Evolutionary conservation across 805 yeast species (phyloP).

Genomic region (Priceomyces carsonii): DNA sequence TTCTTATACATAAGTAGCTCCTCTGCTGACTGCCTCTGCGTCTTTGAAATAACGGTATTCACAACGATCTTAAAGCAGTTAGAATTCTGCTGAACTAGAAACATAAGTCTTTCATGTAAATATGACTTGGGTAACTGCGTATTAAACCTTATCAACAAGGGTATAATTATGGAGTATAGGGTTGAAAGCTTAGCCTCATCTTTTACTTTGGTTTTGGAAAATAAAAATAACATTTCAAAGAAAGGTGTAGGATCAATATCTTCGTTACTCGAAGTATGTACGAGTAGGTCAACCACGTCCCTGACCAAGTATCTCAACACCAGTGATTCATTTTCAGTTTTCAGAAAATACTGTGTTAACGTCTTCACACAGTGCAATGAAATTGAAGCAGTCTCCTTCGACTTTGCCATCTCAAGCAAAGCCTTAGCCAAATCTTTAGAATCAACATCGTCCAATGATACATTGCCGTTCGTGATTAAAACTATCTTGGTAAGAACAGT

Average conservation of each 20-base stretch:
- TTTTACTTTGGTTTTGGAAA: slow-evolving; percentile 31
- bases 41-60: slow-evolving; percentile 31
- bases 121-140: slow-evolving; percentile 33
- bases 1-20: slow-evolving; percentile 34
- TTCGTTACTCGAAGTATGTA: slow-evolving; percentile 13
- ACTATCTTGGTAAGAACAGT: slow-evolving; percentile 35
- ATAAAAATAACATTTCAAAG: slow-evolving; percentile 51
- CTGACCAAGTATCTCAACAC: slow-evolving; percentile 50
- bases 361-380: slow-evolving; percentile 61
- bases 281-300: slow-evolving; percentile 34
- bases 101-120: slow-evolving; percentile 47
- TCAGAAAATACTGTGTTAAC: slow-evolving; percentile 42
- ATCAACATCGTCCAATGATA: slow-evolving; percentile 25
- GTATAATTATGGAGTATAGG: slow-evolving; percentile 33
- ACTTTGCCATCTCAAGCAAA: slow-evolving; percentile 24
- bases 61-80: slow-evolving; percentile 51
- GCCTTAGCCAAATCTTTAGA: slow-evolving; percentile 19
- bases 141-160: slow-evolving; percentile 34
- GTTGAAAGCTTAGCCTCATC: slow-evolving; percentile 31
- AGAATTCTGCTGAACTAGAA: slow-evolving; percentile 46
- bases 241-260: slow-evolving; percentile 33
- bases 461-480: slow-evolving; percentile 35
- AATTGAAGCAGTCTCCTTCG: slow-evolving; percentile 23
- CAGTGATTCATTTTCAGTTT: slow-evolving; percentile 27
- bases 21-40: slow-evolving; percentile 46